These are phyloP conservation scores for Amesomyces nigricolor DNA, from an alignment of 2,329 filamentous ascomycete species.

Conservation along the genomic window DNA sequence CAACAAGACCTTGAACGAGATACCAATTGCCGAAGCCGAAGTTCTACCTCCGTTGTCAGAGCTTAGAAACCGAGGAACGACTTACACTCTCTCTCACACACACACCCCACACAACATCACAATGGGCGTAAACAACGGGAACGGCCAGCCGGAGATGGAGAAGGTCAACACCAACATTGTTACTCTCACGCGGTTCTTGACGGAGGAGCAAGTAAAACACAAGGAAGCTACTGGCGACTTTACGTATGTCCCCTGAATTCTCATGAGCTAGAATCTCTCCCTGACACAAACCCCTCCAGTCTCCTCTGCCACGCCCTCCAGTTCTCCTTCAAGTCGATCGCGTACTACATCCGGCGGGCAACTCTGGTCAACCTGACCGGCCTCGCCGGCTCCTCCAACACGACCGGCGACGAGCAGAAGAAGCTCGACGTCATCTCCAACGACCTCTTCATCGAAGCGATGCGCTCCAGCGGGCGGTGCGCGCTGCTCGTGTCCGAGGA, in stretches of 20 bases:
- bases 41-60: neutral
- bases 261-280: neutral
- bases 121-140: constrained; percentile 31
- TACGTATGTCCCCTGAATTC: constrained; percentile 59
- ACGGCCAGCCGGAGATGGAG: constrained; percentile 54
- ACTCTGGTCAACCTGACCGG: constrained; percentile 94
- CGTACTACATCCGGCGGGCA: constrained; percentile 96
- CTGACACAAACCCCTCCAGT: constrained; percentile 40
- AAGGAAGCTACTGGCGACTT: constrained; percentile 97
- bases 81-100: neutral
- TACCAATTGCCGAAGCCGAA: neutral
- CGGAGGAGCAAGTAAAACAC: constrained; percentile 90
- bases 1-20: neutral
- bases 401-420: constrained; percentile 96
- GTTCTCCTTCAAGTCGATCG: constrained; percentile 99
- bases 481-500: constrained; percentile 95
- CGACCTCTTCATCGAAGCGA: constrained; percentile 92
- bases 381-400: constrained; percentile 90
- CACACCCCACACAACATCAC: constrained; percentile 14
- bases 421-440: constrained; percentile 99
- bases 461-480: constrained; percentile 88
- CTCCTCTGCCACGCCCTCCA: constrained; percentile 95
- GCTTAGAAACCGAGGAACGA: neutral
- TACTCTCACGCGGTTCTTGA: constrained; percentile 91
- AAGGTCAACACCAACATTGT: constrained; percentile 94